Evolutionary conservation across 2,329 filamentous ascomycete species (phyloP), one percentile per base, ranked within the genome.

Genomic region (Clarireedia monteithiana): DNA sequence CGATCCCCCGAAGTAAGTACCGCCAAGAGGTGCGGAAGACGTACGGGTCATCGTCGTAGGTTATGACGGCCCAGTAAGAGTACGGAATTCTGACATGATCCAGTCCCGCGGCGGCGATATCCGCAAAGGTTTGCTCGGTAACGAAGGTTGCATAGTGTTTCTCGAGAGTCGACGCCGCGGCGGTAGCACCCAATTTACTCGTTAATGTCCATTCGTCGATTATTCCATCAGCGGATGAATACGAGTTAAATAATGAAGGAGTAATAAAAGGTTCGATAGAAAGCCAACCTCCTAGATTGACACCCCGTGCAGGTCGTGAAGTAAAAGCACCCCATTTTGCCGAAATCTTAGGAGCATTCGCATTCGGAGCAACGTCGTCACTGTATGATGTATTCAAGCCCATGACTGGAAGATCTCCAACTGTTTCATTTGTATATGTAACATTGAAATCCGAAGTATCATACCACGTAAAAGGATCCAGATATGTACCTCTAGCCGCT

Each of bases 61-160:
- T 87, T 57, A 84, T 82, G 1, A 97, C 85, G 0, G 91, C 90
- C 94, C 94, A 99, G 76, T 99, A 99, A 9, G 87, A 89, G 70
- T 86, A 97, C 0, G 89, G 91, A 53, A 99, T 96, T 54, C 94
- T 87, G n/a, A 99, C 88, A 69, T 99, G 94, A 68, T 99, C 94
- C 47, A 99, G 82, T 0, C 94, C 94, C 1, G 94, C 94, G 40
- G 83, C 85, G 49, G 84, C 83, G 58, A 99, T 96, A 42, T 92
- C 87, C 55, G 78, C 77, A 70, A 97, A 96, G 2, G 89, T 91
- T 57, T 86, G 75, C 68, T 95, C 89, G 0, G 82, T 91, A 45
- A 97, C 84, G 67, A 96, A 99, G 0, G 82, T 83, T 1, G 91
- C 85, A 72, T 99, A 99, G 71, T 99, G 94, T 58, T 88, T 79